Percentiles rank a stretch among this genome's conserved stretches.
phyloP scores from a whole-genome alignment of 2,329 filamentous ascomycete species.

The Ceratocystis variospora region DNA sequence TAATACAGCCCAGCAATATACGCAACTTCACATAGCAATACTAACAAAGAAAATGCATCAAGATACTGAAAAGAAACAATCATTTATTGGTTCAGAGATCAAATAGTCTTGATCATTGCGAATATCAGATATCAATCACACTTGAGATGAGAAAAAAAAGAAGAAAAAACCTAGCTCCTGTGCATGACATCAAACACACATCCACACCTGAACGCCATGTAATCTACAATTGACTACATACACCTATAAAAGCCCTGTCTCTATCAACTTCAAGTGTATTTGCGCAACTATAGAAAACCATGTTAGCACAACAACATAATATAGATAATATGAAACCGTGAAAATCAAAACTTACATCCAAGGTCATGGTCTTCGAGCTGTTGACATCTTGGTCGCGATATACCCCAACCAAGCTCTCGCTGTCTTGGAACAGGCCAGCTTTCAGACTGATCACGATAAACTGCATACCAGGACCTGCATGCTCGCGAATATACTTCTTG shows the following conservation, averaged over 20 bases:
- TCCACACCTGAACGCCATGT: background rate
- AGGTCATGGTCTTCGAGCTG: conserved; percentile 75
- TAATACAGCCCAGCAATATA: background rate
- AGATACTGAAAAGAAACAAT: background rate
- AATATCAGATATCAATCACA: background rate
- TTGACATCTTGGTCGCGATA: conserved; percentile 92
- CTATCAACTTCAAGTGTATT: conserved; percentile 15
- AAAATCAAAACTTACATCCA: conserved; percentile 62
- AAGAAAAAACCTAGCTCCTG: background rate
- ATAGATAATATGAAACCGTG: background rate
- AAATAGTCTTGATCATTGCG: background rate
- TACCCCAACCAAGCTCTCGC: conserved; percentile 87
- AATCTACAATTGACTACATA: background rate
- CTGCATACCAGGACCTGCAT: conserved; percentile 93
- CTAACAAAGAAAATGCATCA: background rate
- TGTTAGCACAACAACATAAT: conserved; percentile 9
- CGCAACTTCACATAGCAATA: background rate
- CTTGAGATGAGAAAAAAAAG: background rate
- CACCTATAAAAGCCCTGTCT: background rate
- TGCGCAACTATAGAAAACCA: conserved; percentile 12
- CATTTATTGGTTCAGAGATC: background rate
- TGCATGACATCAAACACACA: conserved; percentile 3
- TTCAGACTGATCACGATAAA: conserved; percentile 98
- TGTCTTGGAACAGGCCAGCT: conserved; percentile 88
- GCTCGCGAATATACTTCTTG: conserved; percentile 88